phyloP scores from a whole-genome alignment of 2,329 filamentous ascomycete species.

The Cladosporium sp. region DNA sequence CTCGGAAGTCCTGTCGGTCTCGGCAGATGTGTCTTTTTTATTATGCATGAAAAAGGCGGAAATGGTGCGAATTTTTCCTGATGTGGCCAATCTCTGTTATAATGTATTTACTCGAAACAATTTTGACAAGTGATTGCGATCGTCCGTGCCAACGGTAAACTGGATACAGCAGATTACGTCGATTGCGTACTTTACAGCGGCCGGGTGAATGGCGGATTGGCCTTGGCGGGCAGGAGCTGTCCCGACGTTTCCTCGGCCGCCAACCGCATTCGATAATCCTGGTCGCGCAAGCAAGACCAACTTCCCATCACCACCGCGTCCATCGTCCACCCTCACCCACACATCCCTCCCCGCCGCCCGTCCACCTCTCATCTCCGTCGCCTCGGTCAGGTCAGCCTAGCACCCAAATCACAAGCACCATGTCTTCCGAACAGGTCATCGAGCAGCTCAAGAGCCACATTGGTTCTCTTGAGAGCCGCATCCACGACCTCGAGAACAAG shows the following conservation, averaged over 20 bases:
- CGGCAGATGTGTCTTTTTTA: too few species aligned
- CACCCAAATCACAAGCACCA: neutral
- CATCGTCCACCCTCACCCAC: slow-evolving; percentile 10
- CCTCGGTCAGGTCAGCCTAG: slow-evolving; percentile 15
- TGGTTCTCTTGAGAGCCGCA: slow-evolving; percentile 78
- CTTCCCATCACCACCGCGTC: slow-evolving; percentile 12
- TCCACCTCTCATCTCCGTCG: slow-evolving; percentile 17
- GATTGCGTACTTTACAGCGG: slow-evolving; percentile 15
- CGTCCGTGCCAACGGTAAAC: neutral
- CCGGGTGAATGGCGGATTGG: slow-evolving; percentile 7
- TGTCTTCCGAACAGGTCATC: slow-evolving; percentile 42
- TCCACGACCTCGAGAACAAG: slow-evolving; percentile 72
- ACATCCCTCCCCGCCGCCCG: neutral
- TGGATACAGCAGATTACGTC: slow-evolving; percentile 5
- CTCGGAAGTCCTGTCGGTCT: neutral
- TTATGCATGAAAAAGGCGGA: neutral
- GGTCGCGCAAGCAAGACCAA: slow-evolving; percentile 19
- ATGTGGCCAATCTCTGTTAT: neutral
- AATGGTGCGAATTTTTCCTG: neutral
- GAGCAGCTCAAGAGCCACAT: slow-evolving; percentile 84
- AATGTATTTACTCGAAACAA: neutral
- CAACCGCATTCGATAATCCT: slow-evolving; percentile 19
- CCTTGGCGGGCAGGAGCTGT: slow-evolving; percentile 5
- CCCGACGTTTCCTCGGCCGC: slow-evolving; percentile 4
- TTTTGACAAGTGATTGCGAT: slow-evolving; percentile 1